phyloP scores from a whole-genome alignment of 2,329 filamentous ascomycete genomes.

The Didymella pomorum region DNA sequence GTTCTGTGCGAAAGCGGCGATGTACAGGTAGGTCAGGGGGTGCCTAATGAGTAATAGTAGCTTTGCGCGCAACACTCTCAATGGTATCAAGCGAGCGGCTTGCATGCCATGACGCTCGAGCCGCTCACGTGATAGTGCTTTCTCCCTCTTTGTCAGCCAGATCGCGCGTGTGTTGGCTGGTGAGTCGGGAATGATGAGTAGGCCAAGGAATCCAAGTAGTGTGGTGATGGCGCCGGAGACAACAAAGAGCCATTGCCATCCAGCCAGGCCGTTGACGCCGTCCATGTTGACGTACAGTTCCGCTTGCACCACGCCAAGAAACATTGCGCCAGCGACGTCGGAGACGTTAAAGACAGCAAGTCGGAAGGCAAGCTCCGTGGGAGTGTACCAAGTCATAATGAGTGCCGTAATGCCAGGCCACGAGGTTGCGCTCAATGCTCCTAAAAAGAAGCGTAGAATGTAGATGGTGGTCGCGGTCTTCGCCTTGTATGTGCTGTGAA shows the following conservation, averaged over 20 bases:
- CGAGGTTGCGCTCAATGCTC: slow-evolving; percentile 6
- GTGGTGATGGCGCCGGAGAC: slow-evolving; percentile 20
- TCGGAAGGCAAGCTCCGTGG: neutral
- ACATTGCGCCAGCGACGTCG: slow-evolving; percentile 10
- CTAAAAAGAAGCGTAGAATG: slow-evolving; percentile 9
- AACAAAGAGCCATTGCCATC: slow-evolving; percentile 20
- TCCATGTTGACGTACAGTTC: slow-evolving; percentile 9
- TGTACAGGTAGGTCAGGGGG: slow-evolving; percentile 19
- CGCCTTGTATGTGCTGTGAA: slow-evolving; percentile 11
- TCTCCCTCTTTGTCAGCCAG: slow-evolving; percentile 10
- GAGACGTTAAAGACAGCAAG: slow-evolving; percentile 12
- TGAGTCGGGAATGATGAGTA: slow-evolving; percentile 20
- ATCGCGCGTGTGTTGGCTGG: slow-evolving; percentile 23
- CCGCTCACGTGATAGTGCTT: slow-evolving; percentile 1
- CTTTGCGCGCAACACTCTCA: slow-evolving; percentile 14
- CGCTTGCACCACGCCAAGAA: slow-evolving; percentile 12
- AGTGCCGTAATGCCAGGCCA: slow-evolving; percentile 14
- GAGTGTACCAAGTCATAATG: slow-evolving; percentile 12
- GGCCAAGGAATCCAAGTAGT: slow-evolving; percentile 18
- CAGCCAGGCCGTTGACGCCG: slow-evolving; percentile 5
- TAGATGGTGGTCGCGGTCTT: slow-evolving; percentile 13
- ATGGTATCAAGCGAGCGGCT: slow-evolving; percentile 14
- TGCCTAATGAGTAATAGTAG: slow-evolving; percentile 13
- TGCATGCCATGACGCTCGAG: slow-evolving; percentile 15
- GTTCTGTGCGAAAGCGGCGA: slow-evolving; percentile 20